Evolutionary conservation across 2,329 filamentous ascomycete genomes (phyloP).

Genomic region (Aspergillus fischeri): DNA sequence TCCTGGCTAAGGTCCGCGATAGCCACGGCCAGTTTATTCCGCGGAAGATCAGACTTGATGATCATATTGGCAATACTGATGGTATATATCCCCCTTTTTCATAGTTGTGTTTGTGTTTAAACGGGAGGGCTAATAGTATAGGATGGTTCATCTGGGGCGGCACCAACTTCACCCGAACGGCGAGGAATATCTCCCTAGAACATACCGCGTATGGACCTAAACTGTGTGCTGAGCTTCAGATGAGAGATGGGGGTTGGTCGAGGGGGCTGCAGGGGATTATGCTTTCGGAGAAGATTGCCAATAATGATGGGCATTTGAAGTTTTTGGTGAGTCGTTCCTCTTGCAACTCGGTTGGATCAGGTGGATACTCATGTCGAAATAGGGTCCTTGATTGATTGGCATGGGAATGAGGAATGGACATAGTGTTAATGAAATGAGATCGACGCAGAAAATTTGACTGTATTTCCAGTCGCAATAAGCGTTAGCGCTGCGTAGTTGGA

Average conservation of each 20-base stretch:
- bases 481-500: too few relatives aligned
- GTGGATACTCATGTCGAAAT: not conserved
- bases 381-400: not conserved
- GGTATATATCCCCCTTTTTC: conserved; percentile 1
- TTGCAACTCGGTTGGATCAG: not conserved
- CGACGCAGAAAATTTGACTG: too few relatives aligned
- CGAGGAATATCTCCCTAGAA: conserved; percentile 12
- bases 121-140: not conserved
- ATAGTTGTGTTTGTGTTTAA: not conserved
- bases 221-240: conserved; percentile 14
- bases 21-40: not conserved
- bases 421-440: too few relatives aligned
- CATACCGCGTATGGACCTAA: conserved; percentile 12
- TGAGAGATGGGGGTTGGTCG: conserved; percentile 9
- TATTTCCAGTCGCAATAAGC: too few relatives aligned
- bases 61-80: conserved; percentile 17
- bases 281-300: conserved; percentile 16
- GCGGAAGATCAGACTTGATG: conserved; percentile 12
- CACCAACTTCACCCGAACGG: conserved; percentile 13
- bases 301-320: conserved; percentile 12
- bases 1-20: conserved; percentile 9
- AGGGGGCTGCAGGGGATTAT: conserved; percentile 14
- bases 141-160: conserved; percentile 21
- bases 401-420: too few relatives aligned
- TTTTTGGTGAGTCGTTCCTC: conserved; percentile 9